phyloP scores from a whole-genome alignment of 345 rosid genomes.

The Nephelium lappaceum region DNA sequence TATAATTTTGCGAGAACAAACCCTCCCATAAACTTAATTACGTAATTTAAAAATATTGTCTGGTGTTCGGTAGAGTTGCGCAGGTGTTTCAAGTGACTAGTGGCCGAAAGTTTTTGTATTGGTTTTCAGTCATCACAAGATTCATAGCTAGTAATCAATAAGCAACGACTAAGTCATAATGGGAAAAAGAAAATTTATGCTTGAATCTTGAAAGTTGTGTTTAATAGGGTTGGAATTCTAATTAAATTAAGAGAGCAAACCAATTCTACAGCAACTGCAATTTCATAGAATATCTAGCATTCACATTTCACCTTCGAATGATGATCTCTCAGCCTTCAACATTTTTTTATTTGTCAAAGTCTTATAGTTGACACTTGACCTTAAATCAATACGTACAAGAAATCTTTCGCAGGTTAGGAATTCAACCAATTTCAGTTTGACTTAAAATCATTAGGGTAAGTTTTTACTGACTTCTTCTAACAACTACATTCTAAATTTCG shows the following conservation, averaged over 20 bases:
- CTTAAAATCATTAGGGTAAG: not conserved
- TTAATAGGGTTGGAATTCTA: no score
- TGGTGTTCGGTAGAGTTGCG: not conserved
- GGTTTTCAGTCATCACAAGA: not conserved
- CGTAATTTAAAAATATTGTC: no score
- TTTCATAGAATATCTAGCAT: not conserved
- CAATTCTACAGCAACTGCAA: not conserved
- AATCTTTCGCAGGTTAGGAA: not conserved
- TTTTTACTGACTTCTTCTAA: no score
- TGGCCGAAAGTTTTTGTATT: not conserved
- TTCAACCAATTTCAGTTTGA: not conserved
- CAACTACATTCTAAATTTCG: no score
- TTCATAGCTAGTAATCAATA: not conserved
- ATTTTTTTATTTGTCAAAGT: slow-evolving; percentile 1
- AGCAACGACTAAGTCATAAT: not conserved
- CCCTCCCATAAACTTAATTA: no score
- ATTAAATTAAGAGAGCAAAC: no score
- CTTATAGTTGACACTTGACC: not conserved
- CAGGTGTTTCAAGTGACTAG: not conserved
- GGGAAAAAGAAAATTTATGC: not conserved
- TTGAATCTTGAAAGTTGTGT: not conserved
- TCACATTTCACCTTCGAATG: not conserved
- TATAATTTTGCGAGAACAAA: no score
- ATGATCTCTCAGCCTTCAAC: not conserved
- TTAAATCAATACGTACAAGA: not conserved